phyloP scores from a whole-genome alignment of 2,329 filamentous ascomycete species.

The Talaromyces rugulosus region DNA sequence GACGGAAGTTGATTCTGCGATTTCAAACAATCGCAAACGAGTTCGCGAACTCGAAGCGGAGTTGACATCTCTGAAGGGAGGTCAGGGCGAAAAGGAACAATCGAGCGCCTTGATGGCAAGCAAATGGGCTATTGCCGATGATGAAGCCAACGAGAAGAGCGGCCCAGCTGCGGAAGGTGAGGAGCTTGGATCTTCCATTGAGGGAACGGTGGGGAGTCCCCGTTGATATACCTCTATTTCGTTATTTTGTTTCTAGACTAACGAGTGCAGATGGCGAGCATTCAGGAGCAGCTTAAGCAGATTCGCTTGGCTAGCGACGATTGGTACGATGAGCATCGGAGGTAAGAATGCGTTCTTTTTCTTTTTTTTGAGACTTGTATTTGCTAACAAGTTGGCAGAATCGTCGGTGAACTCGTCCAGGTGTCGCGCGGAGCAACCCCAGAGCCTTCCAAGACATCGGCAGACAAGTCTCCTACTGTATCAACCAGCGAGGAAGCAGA shows the following conservation, averaged over 20 bases:
- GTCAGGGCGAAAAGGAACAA: slow-evolving; percentile 24
- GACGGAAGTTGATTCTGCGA: slow-evolving; percentile 34
- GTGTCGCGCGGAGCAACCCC: slow-evolving; percentile 29
- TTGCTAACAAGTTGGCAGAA: slow-evolving; percentile 21
- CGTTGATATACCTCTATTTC: slow-evolving; percentile 26
- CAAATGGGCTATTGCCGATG: slow-evolving; percentile 37
- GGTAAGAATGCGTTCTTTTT: slow-evolving; percentile 20
- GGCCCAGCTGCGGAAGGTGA: slow-evolving; percentile 41
- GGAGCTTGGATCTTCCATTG: slow-evolving; percentile 45
- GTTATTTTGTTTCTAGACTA: slow-evolving; percentile 17
- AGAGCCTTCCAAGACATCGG: slow-evolving; percentile 27
- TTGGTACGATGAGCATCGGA: slow-evolving; percentile 41
- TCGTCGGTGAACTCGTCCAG: slow-evolving; percentile 35
- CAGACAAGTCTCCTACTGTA: slow-evolving; percentile 16
- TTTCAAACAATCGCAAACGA: slow-evolving; percentile 32
- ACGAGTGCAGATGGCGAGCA: slow-evolving; percentile 42
- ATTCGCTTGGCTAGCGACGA: slow-evolving; percentile 42
- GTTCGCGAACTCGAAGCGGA: slow-evolving; percentile 38
- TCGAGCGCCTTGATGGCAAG: slow-evolving; percentile 33
- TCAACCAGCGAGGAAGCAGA: slow-evolving; percentile 3
- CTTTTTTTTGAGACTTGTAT: not conserved
- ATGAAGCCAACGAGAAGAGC: slow-evolving; percentile 27
- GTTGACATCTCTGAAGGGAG: slow-evolving; percentile 31
- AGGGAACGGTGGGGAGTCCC: slow-evolving; percentile 46
- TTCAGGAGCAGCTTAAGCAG: slow-evolving; percentile 44